phyloP scores from a whole-genome alignment of 2,329 filamentous ascomycete genomes.

The Basipetospora chlamydospora region DNA sequence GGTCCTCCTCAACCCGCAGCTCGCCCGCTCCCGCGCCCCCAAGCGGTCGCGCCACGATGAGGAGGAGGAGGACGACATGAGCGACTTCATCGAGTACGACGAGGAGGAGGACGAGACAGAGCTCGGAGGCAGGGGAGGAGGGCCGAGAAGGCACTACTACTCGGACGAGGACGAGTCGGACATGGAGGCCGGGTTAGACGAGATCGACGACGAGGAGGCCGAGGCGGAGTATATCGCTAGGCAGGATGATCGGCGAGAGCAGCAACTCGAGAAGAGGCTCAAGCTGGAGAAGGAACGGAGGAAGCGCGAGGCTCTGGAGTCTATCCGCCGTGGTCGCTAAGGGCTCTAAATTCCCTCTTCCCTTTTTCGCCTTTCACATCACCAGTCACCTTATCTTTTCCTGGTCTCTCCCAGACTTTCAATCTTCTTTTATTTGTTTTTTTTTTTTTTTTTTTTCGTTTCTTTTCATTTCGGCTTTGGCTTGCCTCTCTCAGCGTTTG shows the following conservation, averaged over 20 bases:
- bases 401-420: not conserved
- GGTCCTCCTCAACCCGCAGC: slow-evolving; percentile 20
- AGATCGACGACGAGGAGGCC: slow-evolving; percentile 59
- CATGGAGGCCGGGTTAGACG: slow-evolving; percentile 64
- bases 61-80: slow-evolving; percentile 44
- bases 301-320: slow-evolving; percentile 26
- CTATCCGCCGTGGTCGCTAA: slow-evolving; percentile 12
- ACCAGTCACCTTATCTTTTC: not conserved
- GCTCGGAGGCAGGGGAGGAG: slow-evolving; percentile 19
- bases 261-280: slow-evolving; percentile 44
- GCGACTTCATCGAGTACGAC: slow-evolving; percentile 48
- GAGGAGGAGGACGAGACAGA: slow-evolving; percentile 35
- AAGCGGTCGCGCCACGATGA: slow-evolving; percentile 32
- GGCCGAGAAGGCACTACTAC: slow-evolving; percentile 21
- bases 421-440: no score
- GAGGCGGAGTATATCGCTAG: slow-evolving; percentile 46
- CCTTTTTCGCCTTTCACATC: not conserved
- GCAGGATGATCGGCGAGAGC: slow-evolving; percentile 51
- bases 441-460: not conserved
- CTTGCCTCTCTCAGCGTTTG: no score
- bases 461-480: not conserved
- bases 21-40: slow-evolving; percentile 13
- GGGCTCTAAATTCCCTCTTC: slow-evolving; percentile 2
- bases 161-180: slow-evolving; percentile 55
- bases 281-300: slow-evolving; percentile 48